phyloP scores from a whole-genome alignment of 2,329 filamentous ascomycete genomes.

The Epichloe gansuensis region DNA sequence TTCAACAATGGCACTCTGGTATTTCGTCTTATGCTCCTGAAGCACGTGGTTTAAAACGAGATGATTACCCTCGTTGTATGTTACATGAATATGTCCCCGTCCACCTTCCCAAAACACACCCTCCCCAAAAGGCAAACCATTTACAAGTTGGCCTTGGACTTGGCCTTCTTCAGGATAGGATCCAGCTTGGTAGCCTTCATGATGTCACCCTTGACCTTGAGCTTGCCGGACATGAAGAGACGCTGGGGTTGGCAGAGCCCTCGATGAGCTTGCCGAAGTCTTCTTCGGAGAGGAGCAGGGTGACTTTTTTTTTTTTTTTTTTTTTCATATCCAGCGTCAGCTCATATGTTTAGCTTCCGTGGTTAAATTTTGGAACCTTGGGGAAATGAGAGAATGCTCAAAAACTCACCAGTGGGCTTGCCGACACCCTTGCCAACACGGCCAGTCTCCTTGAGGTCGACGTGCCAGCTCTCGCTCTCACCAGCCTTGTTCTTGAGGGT shows the following conservation, averaged over 20 bases:
- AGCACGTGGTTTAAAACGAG: slow-evolving; percentile 5
- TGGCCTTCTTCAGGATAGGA: slow-evolving; percentile 79
- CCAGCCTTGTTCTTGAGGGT: slow-evolving; percentile 78
- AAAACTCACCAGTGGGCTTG: slow-evolving; percentile 66
- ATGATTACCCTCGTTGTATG: slow-evolving; percentile 1
- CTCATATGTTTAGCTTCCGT: background rate
- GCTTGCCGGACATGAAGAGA: slow-evolving; percentile 94
- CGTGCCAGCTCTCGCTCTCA: slow-evolving; percentile 78
- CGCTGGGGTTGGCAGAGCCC: slow-evolving; percentile 87
- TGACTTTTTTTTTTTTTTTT: slow-evolving; percentile 48
- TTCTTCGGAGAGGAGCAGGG: slow-evolving; percentile 69
- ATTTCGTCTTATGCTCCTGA: slow-evolving; percentile 9
- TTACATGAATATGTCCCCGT: background rate
- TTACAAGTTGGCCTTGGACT: slow-evolving; percentile 75
- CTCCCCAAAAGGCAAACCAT: background rate
- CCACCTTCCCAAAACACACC: background rate
- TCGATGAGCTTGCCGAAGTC: slow-evolving; percentile 75
- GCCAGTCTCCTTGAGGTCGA: slow-evolving; percentile 88
- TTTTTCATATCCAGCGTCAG: background rate
- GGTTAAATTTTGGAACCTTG: background rate
- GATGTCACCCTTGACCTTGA: slow-evolving; percentile 95
- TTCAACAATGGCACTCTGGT: background rate
- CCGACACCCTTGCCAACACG: slow-evolving; percentile 64
- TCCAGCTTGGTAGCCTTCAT: slow-evolving; percentile 99
- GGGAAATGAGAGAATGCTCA: background rate